Evolutionary conservation across 352 stramenopile species (phyloP), one percentile per base, ranked within the genome.

Genomic region (Phytophthora parvispora): DNA sequence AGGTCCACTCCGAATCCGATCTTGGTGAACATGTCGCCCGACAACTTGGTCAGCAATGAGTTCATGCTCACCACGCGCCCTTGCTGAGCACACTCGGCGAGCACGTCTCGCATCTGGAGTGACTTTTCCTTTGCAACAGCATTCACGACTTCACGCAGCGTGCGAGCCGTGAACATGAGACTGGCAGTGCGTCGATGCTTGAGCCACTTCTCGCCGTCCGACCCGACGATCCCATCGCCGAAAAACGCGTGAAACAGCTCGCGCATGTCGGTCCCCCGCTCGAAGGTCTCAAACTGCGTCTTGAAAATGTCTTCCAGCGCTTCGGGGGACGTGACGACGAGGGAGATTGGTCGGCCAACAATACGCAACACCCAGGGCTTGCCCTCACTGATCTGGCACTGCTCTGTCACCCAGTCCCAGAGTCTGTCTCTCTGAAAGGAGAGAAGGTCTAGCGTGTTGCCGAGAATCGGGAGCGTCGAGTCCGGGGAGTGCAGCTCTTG

Each of bases 1-100:
- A 94, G 64, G 13, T 92, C 74, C n/a, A 91, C 72, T 22, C 84
- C 86, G 57, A 96, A 94, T 7, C 79, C 83, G 40, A 94, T 87
- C 34, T 86, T 78, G 13, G 74, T 80, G 66, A 96, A 92, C 6
- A 87, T 74, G 34, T 96, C 86, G 50, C 85, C 83, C 8, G 86
- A 90, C 54, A 91, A 83, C 15, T 84, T 70, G 36, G 67, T 45
- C 18, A 92, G 28, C 15, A 90, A 57, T 15, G 53, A 61, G 45
- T 88, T 86, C 42, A 92, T 66, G 13, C 56, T 62, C 2, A 83
- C 49, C 0, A 18, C 8, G 10, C 61, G 45, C 3, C 52, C 32
- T 1, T 32, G 18, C 2, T 52, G 16, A n/a, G 51, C 42, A n/a
- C 38, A 72, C 32, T 63, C 29, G 0, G 43, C 54, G 2, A 91